Conservation (phyloP, 2,329 filamentous ascomycete genomes). For the Pseudogymnoascus sp. region DNA sequence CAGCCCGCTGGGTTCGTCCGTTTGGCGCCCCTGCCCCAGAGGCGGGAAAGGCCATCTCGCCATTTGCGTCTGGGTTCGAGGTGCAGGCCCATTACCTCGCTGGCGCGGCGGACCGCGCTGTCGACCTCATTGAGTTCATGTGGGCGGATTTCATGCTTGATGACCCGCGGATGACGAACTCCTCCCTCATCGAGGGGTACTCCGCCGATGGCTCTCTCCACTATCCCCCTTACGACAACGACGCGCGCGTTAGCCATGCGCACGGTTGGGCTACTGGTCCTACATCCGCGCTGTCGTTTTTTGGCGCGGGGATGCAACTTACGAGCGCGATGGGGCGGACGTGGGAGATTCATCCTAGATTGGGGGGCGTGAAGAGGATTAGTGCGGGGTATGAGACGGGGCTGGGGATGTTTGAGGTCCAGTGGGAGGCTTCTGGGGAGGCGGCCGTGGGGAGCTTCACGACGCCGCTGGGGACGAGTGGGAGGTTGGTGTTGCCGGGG, state of each 20-base stretch:
- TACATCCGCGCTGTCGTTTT: constrained; percentile 25
- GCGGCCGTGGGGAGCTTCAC: neutral
- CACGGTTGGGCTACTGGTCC: constrained; percentile 32
- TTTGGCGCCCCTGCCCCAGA: constrained; percentile 38
- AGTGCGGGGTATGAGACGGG: constrained; percentile 32
- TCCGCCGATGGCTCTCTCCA: constrained; percentile 29
- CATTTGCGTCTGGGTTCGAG: constrained; percentile 40
- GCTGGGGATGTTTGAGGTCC: constrained; percentile 29
- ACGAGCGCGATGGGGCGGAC: constrained; percentile 20
- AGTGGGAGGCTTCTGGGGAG: constrained; percentile 11
- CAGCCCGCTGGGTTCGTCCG: constrained; percentile 18
- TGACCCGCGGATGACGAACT: constrained; percentile 33
- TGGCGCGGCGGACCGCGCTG: constrained; percentile 30
- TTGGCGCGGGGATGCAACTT: constrained; percentile 27
- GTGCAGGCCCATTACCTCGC: constrained; percentile 37
- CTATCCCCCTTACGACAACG: constrained; percentile 27
- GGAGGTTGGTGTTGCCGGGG: constrained; percentile 9
- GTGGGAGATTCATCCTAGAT: constrained; percentile 24
- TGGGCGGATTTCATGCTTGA: constrained; percentile 46
- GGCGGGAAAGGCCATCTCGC: constrained; percentile 37
- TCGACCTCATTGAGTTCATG: constrained; percentile 37
- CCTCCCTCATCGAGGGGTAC: constrained; percentile 36
- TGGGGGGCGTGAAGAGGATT: constrained; percentile 28
- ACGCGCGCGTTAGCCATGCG: constrained; percentile 29
- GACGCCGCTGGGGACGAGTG: constrained; percentile 9